These are phyloP conservation scores for Fraxinus anomala DNA, from an alignment of 257 asterid genomes.

Conservation along the genomic window DNA sequence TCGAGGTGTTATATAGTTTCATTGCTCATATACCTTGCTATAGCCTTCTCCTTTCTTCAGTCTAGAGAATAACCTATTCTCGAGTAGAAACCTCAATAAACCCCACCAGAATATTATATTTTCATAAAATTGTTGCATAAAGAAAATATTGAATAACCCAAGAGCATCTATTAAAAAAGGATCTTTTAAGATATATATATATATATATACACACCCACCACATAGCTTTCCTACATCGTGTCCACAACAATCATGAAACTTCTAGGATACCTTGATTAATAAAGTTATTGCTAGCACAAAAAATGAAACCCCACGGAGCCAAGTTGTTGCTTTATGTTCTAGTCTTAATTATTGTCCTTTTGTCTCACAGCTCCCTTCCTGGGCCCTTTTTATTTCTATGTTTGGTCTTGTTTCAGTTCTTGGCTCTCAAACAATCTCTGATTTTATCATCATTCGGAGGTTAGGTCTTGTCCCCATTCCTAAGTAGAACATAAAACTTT, in stretches of 20 bases:
- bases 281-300: not conserved
- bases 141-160: not conserved
- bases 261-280: not conserved
- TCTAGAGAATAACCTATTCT: not conserved
- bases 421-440: too few species aligned
- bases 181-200: not conserved
- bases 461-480: too few species aligned
- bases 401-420: too few species aligned
- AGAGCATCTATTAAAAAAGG: not conserved
- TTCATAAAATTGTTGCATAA: not conserved
- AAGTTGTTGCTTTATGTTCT: too few species aligned
- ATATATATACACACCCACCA: too few species aligned
- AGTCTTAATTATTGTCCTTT: too few species aligned
- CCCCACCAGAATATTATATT: not conserved
- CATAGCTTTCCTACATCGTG: not conserved
- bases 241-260: not conserved
- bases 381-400: too few species aligned
- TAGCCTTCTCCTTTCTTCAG: not conserved
- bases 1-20: not conserved
- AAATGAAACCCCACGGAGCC: not conserved
- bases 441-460: too few species aligned
- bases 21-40: not conserved
- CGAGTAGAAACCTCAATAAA: not conserved
- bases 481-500: too few species aligned
- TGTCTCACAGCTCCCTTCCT: too few species aligned